Base-by-base conservation (phyloP, 139 green algal species). In the Pseudopediastrum boryanum region DNA sequence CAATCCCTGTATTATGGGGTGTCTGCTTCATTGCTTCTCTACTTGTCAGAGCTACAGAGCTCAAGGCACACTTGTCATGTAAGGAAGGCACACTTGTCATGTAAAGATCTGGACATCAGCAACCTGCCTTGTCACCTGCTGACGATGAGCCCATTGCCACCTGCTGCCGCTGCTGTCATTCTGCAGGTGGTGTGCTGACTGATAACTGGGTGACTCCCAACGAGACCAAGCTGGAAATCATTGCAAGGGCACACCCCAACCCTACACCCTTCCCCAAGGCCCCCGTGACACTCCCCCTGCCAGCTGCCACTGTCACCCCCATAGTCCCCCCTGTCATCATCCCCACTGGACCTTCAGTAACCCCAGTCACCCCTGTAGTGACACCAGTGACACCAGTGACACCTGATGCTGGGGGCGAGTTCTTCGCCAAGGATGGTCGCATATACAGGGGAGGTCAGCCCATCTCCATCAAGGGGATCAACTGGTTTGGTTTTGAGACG, bases 401-500 rank as follows among this genome's bases (percentile, higher is more conserved):
- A n/a, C n/a, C n/a, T n/a, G n/a, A n/a, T n/a, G n/a, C n/a, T n/a
- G n/a, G n/a, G n/a, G n/a, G n/a, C n/a, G 75, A 81, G 36, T 48
- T 81, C n/a, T 52, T 36, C 27, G n/a, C n/a, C 7, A 43, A 36
- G 6, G 42, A 81, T 64, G 75, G 75, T 6, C 48, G 48, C 23
- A 74, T 81, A 36, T 81, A 67, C 35, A 62, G 63, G 54, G 35
- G 36, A 36, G 46, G 42, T 7, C 9, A 67, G 8, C 51, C 52
- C 27, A 54, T 82, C 16, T 42, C 33, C 39, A 76, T 82, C 65
- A 70, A 71, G 29, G 76, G 76, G 35, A 25, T 71, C 65, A 82
- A 82, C 76, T 82, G 66, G 65, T 82, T 71, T 71, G 76, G 75
- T 10, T 43, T 82, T 29, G 82, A 83, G 56, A 83, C 82, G 10